Percentiles rank a stretch among this genome's conserved stretches.
phyloP scores from a whole-genome alignment of 1,284 basidiomycete genomes.

The Apiotrichum gamsii region DNA sequence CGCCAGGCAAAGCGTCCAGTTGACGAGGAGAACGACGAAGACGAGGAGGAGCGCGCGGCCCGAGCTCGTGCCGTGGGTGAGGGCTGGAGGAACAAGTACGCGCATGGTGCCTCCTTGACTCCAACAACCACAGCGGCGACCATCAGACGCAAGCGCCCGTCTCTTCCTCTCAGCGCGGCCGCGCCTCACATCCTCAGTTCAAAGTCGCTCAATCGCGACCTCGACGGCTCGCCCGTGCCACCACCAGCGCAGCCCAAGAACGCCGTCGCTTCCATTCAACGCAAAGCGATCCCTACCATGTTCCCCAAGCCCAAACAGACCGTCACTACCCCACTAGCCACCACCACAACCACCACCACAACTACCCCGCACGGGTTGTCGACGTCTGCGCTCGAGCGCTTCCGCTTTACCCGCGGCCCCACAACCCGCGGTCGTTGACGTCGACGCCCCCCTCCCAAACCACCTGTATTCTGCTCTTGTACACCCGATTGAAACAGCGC shows the following conservation, averaged over 20 bases:
- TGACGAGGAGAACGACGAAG: constrained; percentile 17
- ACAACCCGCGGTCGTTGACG: too few species aligned
- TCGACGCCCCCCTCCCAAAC: too few species aligned
- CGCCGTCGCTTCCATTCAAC: background rate
- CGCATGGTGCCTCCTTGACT: constrained; percentile 19
- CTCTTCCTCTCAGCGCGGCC: background rate
- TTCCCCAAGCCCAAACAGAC: background rate
- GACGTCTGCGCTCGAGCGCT: constrained; percentile 13
- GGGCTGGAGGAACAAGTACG: constrained; percentile 43
- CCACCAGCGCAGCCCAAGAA: too few species aligned
- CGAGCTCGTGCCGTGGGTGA: constrained; percentile 33
- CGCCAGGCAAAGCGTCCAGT: constrained; percentile 15
- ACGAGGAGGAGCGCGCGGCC: constrained; percentile 19
- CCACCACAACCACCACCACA: too few species aligned
- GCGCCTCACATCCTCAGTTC: constrained; percentile 1
- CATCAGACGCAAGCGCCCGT: background rate
- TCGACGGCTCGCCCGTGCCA: too few species aligned
- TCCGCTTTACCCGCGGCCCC: constrained; percentile 11
- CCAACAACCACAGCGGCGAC: too few species aligned
- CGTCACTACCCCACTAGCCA: too few species aligned
- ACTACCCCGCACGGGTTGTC: constrained; percentile 8
- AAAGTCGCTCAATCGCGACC: background rate
- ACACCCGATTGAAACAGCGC: too few species aligned
- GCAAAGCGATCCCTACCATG: background rate
- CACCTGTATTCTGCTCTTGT: too few species aligned